Evolutionary conservation across 371 early-diverging fungal genomes (phyloP).

Genomic region (Apophysomyces sp.): DNA sequence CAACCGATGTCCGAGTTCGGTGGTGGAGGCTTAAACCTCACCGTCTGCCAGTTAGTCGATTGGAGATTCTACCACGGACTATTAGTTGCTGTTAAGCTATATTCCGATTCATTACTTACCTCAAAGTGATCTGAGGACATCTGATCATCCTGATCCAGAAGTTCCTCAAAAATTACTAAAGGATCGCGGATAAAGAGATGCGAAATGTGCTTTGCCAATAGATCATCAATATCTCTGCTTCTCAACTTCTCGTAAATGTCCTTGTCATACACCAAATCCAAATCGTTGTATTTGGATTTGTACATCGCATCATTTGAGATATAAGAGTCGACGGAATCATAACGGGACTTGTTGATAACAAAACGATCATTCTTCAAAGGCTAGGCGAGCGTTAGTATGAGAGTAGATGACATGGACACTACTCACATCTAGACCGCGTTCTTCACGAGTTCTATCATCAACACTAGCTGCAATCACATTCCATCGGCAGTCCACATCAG

Average conservation of each 20-base stretch:
- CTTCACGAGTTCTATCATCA: conserved; percentile 94
- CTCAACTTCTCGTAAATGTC: conserved; percentile 73
- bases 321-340: conserved; percentile 95
- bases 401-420: not conserved
- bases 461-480: conserved; percentile 94
- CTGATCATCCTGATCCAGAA: conserved; percentile 84
- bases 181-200: conserved; percentile 99
- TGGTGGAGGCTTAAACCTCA: conserved; percentile 98
- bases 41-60: conserved; percentile 99
- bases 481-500: conserved; percentile 99
- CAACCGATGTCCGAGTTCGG: conserved; percentile 91
- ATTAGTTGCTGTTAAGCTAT: not conserved
- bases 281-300: conserved; percentile 95
- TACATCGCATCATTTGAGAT: conserved; percentile 76
- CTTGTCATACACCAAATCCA: conserved; percentile 81
- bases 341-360: conserved; percentile 95
- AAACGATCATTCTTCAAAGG: conserved; percentile 69
- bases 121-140: conserved; percentile 94
- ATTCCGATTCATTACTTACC: conserved; percentile 30
- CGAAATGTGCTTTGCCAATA: conserved; percentile 91
- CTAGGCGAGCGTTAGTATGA: conserved; percentile 25
- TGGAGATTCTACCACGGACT: conserved; percentile 80
- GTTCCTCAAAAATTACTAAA: conserved; percentile 91
- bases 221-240: conserved; percentile 81
- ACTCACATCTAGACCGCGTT: conserved; percentile 82